Percentiles rank a stretch among this genome's conserved stretches.
These are phyloP conservation scores for Aquilaria malaccensis DNA, from an alignment of 345 rosid species.

Conservation along the genomic window DNA sequence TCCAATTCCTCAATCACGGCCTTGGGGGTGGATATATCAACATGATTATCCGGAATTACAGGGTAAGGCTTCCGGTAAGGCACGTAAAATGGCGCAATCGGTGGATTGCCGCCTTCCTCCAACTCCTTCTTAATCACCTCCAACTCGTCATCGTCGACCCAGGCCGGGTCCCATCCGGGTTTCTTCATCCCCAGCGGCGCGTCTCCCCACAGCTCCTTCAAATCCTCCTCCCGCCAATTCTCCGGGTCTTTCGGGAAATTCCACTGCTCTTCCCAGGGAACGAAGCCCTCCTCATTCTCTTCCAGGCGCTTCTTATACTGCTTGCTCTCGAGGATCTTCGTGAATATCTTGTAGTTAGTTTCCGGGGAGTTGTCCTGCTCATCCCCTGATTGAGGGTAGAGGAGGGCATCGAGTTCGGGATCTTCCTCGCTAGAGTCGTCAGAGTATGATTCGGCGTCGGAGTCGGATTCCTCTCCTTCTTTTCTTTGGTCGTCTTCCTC, in stretches of 20 bases:
- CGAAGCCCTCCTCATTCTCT: slow-evolving; percentile 35
- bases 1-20: slow-evolving; percentile 81
- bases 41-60: slow-evolving; percentile 55
- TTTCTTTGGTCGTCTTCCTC: too few species aligned
- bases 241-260: slow-evolving; percentile 75
- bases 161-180: slow-evolving; percentile 94
- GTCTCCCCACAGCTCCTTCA: slow-evolving; percentile 80
- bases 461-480: slow-evolving; percentile 18
- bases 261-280: slow-evolving; percentile 35
- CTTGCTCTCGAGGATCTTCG: slow-evolving; percentile 31
- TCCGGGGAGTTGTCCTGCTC: slow-evolving; percentile 39
- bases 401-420: slow-evolving; percentile 13
- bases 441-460: slow-evolving; percentile 37
- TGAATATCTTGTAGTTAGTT: slow-evolving; percentile 40
- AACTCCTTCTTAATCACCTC: slow-evolving; percentile 46
- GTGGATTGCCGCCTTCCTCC: slow-evolving; percentile 53
- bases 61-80: slow-evolving; percentile 86
- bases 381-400: slow-evolving; percentile 32
- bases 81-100: slow-evolving; percentile 74
- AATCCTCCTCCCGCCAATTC: slow-evolving; percentile 76
- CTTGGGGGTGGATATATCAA: slow-evolving; percentile 53
- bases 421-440: slow-evolving; percentile 15
- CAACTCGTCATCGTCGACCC: slow-evolving; percentile 79
- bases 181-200: slow-evolving; percentile 47
- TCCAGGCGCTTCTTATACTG: slow-evolving; percentile 31